These are phyloP conservation scores for Yamadazyma songkhlaensis DNA, from an alignment of 1,139 yeast genomes.

Conservation along the genomic window DNA sequence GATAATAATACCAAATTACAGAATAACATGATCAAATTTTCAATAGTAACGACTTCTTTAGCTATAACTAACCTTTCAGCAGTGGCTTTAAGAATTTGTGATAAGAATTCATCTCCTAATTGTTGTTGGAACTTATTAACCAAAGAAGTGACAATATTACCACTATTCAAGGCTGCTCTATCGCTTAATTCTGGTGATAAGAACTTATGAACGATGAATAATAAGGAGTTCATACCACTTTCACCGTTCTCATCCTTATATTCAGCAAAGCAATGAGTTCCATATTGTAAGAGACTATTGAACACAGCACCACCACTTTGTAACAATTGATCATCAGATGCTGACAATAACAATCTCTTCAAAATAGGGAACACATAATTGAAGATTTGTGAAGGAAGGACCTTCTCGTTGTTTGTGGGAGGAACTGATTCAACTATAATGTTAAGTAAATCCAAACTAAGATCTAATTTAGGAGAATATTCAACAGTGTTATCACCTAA, in stretches of 20 bases:
- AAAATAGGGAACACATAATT: constrained; percentile 50
- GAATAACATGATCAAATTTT: constrained; percentile 72
- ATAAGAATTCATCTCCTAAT: constrained; percentile 48
- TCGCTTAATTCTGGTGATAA: constrained; percentile 73
- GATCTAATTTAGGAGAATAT: constrained; percentile 58
- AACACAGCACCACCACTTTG: constrained; percentile 79
- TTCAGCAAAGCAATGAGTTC: constrained; percentile 41
- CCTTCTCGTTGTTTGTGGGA: constrained; percentile 28
- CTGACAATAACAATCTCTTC: constrained; percentile 46
- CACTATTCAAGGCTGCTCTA: constrained; percentile 74
- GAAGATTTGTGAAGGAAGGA: constrained; percentile 50
- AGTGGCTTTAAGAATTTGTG: constrained; percentile 69
- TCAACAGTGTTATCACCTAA: constrained; percentile 22
- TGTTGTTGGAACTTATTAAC: constrained; percentile 56
- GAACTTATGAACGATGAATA: constrained; percentile 64
- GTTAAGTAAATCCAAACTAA: constrained; percentile 66
- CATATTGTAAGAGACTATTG: constrained; percentile 56
- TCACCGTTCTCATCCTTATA: constrained; percentile 36
- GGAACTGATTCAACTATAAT: constrained; percentile 48
- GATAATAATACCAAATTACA: constrained; percentile 67
- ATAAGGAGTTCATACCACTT: constrained; percentile 52
- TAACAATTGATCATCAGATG: constrained; percentile 75
- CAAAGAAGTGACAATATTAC: constrained; percentile 64
- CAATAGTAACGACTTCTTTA: constrained; percentile 67
- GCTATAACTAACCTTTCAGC: constrained; percentile 64